Base-by-base conservation (phyloP, 352 stramenopile species). In the Globisporangium spiculum region DNA sequence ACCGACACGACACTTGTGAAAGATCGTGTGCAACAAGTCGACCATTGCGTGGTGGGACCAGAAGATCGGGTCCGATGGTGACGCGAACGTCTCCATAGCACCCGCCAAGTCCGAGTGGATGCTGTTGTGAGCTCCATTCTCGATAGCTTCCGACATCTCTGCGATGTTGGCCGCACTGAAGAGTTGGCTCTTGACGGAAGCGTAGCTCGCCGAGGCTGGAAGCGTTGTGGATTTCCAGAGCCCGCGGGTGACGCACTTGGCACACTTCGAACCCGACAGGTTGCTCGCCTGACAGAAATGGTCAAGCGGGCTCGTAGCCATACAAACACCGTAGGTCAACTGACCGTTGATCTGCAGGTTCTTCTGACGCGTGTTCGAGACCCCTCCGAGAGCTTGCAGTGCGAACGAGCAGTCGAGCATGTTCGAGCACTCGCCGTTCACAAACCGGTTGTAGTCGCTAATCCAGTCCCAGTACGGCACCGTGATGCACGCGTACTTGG, bases 401-500 rank as follows among this genome's bases (percentile, higher is more conserved):
- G 57, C 53, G 73, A 32, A 24, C 26, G 53, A 59, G 16, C 54
- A 59, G 26, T 59, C 54, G 26, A 38, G 26, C 54, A 59, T 38
- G 54, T 38, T 59, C 24, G 0, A 10, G 54, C 26, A 59, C 54
- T 59, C 5, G 54, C 54, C 54, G 26, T 38, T 41, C 26, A 38
- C 14, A 16, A 59, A 24, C 6, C 54, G 54, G 54, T 41, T 10
- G 54, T 38, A 24, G 26, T 24, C 54, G 14, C 26, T 59, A 6
- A 59, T 16, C 26, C 54, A 83, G 67, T 89, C 80, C 78, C 79
- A 89, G 69, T 87, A 89, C 46, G 80, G 80, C 12, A 89, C 74
- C 7, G 78, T 41, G 3, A 59, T 27, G 54, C 54, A 59, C 6
- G 72, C 71, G 48, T 67, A 87, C 26, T 64, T 65, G 0, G 68